These are phyloP conservation scores for Ganoderma resinaceum DNA, from an alignment of 1,284 basidiomycete species.

Conservation along the genomic window DNA sequence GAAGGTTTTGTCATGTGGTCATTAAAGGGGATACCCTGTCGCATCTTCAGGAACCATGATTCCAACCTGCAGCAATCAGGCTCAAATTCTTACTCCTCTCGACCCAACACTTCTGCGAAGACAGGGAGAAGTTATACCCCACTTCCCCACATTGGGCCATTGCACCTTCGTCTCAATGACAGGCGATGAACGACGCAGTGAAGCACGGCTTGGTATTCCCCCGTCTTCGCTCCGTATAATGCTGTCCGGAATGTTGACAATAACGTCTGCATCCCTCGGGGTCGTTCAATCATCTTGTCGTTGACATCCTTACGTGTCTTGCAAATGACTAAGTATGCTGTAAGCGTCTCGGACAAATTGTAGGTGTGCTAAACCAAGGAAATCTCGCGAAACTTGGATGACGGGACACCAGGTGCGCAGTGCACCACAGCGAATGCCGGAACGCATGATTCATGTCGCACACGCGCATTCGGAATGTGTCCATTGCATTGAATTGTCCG, in stretches of 20 bases:
- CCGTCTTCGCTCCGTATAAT: not conserved
- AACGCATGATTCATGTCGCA: not conserved
- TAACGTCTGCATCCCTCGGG: not conserved
- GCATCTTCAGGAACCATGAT: not conserved
- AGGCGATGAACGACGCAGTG: too few relatives aligned
- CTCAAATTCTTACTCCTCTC: not conserved
- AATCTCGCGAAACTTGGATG: not conserved
- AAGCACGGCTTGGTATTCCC: not conserved
- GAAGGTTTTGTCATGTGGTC: not conserved
- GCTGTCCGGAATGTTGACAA: not conserved
- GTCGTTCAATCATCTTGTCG: not conserved
- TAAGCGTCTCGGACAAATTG: not conserved
- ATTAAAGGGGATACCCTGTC: not conserved
- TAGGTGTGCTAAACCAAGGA: not conserved
- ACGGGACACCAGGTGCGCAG: constrained; percentile 1
- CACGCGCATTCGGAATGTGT: not conserved
- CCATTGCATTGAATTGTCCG: constrained; percentile 12
- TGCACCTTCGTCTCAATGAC: not conserved
- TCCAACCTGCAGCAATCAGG: not conserved
- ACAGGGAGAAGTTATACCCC: too few relatives aligned
- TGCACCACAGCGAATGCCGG: not conserved
- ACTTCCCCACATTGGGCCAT: too few relatives aligned
- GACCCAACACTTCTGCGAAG: not conserved
- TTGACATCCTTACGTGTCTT: not conserved
- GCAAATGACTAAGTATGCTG: not conserved